These are phyloP conservation scores for Lycium ferocissimum DNA, from an alignment of 257 asterid species.

Conservation along the genomic window DNA sequence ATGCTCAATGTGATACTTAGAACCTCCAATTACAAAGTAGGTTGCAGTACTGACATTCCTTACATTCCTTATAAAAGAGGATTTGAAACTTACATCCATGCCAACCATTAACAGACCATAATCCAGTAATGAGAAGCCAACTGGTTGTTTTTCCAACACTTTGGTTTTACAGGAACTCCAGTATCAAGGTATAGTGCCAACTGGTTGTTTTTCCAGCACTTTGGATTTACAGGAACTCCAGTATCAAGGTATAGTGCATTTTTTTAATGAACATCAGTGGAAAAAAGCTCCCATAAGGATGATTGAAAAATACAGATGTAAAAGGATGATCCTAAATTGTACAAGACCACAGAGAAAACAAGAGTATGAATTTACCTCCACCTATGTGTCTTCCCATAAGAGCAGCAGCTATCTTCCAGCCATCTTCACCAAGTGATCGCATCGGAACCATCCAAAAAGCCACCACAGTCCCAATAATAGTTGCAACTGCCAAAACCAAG, in stretches of 20 bases:
- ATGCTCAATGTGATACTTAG: background rate
- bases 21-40: background rate
- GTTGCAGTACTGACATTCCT: constrained; percentile 1
- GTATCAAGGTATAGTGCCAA: background rate
- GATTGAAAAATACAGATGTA: constrained; percentile 21
- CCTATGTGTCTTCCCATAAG: constrained; percentile 98
- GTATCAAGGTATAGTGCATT: background rate
- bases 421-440: constrained; percentile 83
- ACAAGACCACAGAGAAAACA: constrained; percentile 21
- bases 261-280: background rate
- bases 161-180: background rate
- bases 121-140: constrained; percentile 4
- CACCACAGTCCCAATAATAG: constrained; percentile 78
- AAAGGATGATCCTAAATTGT: background rate
- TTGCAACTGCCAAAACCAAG: constrained; percentile 62
- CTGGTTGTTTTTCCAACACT: background rate
- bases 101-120: background rate
- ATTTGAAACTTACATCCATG: constrained; percentile 10
- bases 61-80: constrained; percentile 17
- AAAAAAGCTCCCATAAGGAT: background rate
- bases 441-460: constrained; percentile 86
- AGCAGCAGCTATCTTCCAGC: constrained; percentile 98
- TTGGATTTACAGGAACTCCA: constrained; percentile 1
- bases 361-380: constrained; percentile 63
- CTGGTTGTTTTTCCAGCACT: too few relatives aligned